Conservation (phyloP, 768 basidiomycete species). For the Podaxis sp. region DNA sequence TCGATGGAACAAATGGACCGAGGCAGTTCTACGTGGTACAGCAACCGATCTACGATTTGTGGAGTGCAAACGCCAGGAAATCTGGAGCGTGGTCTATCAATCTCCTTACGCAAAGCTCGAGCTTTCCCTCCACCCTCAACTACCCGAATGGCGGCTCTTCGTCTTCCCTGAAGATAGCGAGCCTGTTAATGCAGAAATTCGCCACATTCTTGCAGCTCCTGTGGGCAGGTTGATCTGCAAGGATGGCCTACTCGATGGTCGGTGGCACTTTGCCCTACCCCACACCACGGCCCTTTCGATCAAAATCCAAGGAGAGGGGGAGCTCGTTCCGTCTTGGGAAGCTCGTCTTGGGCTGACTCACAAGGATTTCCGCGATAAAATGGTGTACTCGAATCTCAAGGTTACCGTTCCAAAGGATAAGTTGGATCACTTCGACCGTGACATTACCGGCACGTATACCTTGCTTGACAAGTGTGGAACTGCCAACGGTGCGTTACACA, state of each 20-base stretch:
- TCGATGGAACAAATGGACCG: conserved; percentile 70
- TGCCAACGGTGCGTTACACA: conserved; percentile 82
- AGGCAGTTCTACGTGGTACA: conserved; percentile 61
- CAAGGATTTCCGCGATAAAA: conserved; percentile 63
- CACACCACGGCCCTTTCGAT: conserved; percentile 52
- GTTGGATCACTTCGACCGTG: conserved; percentile 60
- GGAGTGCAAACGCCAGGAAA: conserved; percentile 83
- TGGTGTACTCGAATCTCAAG: conserved; percentile 65
- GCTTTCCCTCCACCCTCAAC: conserved; percentile 70
- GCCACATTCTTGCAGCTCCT: conserved; percentile 69
- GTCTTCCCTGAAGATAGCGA: conserved; percentile 64
- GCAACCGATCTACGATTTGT: conserved; percentile 76
- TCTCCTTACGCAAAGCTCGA: conserved; percentile 72
- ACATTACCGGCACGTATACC: conserved; percentile 77
- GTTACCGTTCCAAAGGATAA: conserved; percentile 56
- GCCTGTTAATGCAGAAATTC: conserved; percentile 79
- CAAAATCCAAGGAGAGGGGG: conserved; percentile 62
- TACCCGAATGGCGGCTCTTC: conserved; percentile 86
- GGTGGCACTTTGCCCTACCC: conserved; percentile 83
- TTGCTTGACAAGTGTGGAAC: conserved; percentile 88
- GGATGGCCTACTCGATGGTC: conserved; percentile 60
- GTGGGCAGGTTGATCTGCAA: conserved; percentile 71
- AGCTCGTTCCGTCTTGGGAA: conserved; percentile 83
- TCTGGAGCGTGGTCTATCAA: conserved; percentile 82
- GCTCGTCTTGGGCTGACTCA: conserved; percentile 71